A percentile compares a stretch with the other conserved stretches of the same genome.
These are phyloP conservation scores for Aspergillus arachidicola DNA, from an alignment of 2,329 filamentous ascomycete species.

Conservation along the genomic window DNA sequence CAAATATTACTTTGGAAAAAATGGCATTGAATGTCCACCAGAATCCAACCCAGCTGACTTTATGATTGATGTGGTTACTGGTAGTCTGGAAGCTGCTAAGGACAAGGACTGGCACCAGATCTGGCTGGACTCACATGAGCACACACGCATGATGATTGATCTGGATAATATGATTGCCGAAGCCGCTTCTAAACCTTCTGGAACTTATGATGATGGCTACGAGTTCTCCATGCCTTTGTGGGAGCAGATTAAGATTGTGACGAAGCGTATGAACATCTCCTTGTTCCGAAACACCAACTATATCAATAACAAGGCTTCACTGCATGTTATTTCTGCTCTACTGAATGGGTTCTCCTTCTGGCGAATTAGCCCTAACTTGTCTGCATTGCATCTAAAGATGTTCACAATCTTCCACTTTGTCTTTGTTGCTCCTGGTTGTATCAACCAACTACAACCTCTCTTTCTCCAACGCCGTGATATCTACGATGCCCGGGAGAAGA, in stretches of 20 bases:
- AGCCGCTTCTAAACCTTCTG: constrained; percentile 46
- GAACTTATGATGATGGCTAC: constrained; percentile 44
- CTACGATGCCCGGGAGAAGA: constrained; percentile 68
- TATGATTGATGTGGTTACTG: constrained; percentile 54
- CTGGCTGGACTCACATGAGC: constrained; percentile 67
- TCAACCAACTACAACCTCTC: constrained; percentile 61
- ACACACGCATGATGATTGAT: constrained; percentile 58
- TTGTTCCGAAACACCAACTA: constrained; percentile 70
- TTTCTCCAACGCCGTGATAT: constrained; percentile 70
- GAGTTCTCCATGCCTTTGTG: constrained; percentile 68
- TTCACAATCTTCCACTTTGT: constrained; percentile 69
- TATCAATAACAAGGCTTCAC: constrained; percentile 63
- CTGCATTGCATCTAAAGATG: constrained; percentile 71
- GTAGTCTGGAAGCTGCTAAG: constrained; percentile 46
- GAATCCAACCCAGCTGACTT: constrained; percentile 65
- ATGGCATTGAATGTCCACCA: constrained; percentile 65
- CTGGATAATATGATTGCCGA: constrained; percentile 64
- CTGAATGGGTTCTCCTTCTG: constrained; percentile 65
- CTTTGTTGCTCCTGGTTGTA: constrained; percentile 51
- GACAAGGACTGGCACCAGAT: constrained; percentile 70
- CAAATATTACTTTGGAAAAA: constrained; percentile 66
- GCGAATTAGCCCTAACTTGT: constrained; percentile 63
- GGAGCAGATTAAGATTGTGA: constrained; percentile 66
- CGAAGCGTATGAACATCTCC: constrained; percentile 66
- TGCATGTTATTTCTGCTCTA: constrained; percentile 54